Evolutionary conservation across 345 rosid species (phyloP), one percentile per base, ranked within the genome.

Genomic region (Raphanus raphanistrum): DNA sequence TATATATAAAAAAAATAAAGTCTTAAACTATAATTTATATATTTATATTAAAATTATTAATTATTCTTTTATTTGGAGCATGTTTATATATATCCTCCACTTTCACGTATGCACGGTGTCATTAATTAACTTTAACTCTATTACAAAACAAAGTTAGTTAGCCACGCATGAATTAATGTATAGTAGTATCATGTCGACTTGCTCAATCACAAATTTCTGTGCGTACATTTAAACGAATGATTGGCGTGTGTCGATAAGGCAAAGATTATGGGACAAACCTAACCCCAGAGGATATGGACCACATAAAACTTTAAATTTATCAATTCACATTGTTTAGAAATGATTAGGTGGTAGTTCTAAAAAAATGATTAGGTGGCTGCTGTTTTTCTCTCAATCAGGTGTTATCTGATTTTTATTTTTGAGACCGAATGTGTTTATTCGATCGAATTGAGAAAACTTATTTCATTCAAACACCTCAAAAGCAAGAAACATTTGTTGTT

Each of bases 231-330:
- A 50, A 70, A 70, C 70, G 80, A 76, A 76, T 54, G 80, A 63
- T 54, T 70, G 80, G 71, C 65, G 48, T 76, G 48, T 76, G 70
- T 43, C 64, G 75, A 70, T 63, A 77, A 70, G 71, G 75, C 48
- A 63, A 54, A 33, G 33, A 33, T 54, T 38, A 57, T 70, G 59
- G 32, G 65, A 77, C 58, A 65, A 62, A 63, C 36, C 43, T 62
- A 50, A 35, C 57, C 69, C 10, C 6, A 50, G 13, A 68, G n/a
- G 61, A 58, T 25, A 70, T 71, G 71, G 66, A 64, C 80, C 76
- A 77, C 76, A 63, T 26, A 52, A 45, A 63, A 55, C 52, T 17
- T 27, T 38, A 64, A 55, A 21, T 55, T 36, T 71, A 71, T 71
- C 66, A 36, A 64, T 55, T 71, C 35, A 64, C 17, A 41, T 28